Evolutionary conservation across 805 yeast species (phyloP).

Genomic region (Kuraishia capsulata): DNA sequence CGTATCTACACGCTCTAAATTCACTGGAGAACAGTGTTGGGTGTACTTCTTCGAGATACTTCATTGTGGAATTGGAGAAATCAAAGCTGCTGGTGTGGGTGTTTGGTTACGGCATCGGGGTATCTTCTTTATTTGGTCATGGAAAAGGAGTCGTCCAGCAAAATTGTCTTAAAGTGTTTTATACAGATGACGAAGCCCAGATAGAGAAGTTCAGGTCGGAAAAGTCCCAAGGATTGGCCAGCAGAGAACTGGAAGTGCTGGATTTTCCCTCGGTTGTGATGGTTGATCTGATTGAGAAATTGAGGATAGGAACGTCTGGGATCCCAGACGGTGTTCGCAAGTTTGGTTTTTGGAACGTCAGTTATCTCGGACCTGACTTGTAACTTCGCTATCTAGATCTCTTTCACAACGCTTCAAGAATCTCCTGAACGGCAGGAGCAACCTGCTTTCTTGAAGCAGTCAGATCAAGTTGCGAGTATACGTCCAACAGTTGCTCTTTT

Average conservation of each 20-base stretch:
- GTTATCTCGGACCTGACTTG: constrained; percentile 15
- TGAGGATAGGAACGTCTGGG: constrained; percentile 17
- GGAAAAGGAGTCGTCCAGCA: constrained; percentile 3
- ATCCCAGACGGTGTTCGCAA: constrained; percentile 23
- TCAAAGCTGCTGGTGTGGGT: constrained; percentile 37
- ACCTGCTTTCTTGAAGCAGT: constrained; percentile 79
- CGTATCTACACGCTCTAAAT: constrained; percentile 27
- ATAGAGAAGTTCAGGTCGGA: constrained; percentile 19
- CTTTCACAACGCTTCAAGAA: too few relatives aligned
- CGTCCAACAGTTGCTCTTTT: constrained; percentile 2
- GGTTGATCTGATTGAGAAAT: constrained; percentile 15
- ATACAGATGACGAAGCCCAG: constrained; percentile 20
- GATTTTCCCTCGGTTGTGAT: constrained; percentile 22
- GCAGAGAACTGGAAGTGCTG: constrained; percentile 28
- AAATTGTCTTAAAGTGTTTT: constrained; percentile 36
- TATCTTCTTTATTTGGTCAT: not conserved
- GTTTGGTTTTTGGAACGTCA: constrained; percentile 20
- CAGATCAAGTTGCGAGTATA: constrained; percentile 38
- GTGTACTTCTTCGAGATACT: constrained; percentile 29
- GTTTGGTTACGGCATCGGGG: constrained; percentile 30
- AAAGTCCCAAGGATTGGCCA: constrained; percentile 6
- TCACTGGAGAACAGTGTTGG: constrained; percentile 32
- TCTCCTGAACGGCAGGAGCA: constrained; percentile 45
- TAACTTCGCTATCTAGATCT: too few relatives aligned
- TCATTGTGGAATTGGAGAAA: constrained; percentile 18